phyloP scores from a whole-genome alignment of 345 rosid genomes.

The Erodium maritimum region DNA sequence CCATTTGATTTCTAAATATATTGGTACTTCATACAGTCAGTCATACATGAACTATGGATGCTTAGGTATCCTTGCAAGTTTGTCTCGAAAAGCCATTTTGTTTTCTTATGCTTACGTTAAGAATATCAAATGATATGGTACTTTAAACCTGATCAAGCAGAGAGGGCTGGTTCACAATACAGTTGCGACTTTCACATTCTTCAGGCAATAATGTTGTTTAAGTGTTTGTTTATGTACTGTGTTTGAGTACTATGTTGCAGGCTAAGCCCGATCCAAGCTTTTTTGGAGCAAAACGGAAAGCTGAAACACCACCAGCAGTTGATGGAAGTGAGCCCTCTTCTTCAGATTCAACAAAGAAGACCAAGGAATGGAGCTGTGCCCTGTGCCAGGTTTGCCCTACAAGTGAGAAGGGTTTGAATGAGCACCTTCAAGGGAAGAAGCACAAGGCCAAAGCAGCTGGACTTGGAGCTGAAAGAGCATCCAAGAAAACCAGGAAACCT shows the following conservation, averaged over 20 bases:
- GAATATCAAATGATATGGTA: no score
- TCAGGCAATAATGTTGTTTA: not conserved
- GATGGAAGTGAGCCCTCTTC: conserved; percentile 8
- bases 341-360: conserved; percentile 17
- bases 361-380: conserved; percentile 39
- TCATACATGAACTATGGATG: no score
- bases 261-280: conserved; percentile 31
- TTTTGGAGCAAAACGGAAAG: conserved; percentile 33
- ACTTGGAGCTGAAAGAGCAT: conserved; percentile 13
- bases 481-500: conserved; percentile 6
- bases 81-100: no score
- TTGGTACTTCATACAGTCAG: no score
- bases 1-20: no score
- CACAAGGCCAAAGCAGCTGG: conserved; percentile 27
- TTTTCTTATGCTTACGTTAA: no score
- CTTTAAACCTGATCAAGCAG: not conserved
- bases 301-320: conserved; percentile 12
- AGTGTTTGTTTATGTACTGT: conserved; percentile 9
- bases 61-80: no score
- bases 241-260: conserved; percentile 26
- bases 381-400: conserved; percentile 30
- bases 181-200: not conserved
- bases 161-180: not conserved
- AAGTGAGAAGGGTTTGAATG: conserved; percentile 25
- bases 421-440: conserved; percentile 33